Evolutionary conservation across 2,329 filamentous ascomycete species (phyloP).

Genomic region (Chaetomium globosum): DNA sequence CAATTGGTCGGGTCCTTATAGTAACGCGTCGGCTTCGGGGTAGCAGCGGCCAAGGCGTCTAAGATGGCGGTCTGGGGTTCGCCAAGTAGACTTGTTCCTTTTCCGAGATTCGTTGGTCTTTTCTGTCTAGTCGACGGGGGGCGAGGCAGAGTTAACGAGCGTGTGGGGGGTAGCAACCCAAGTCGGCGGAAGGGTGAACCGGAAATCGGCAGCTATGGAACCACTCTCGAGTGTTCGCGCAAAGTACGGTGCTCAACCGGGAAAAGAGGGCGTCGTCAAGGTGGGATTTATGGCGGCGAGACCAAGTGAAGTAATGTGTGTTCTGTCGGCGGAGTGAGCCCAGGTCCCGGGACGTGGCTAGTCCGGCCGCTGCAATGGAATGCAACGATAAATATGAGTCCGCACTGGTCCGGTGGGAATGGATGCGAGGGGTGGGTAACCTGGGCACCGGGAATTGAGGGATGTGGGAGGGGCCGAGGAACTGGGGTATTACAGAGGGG

Average conservation of each 20-base stretch:
- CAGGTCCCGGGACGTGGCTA: constrained; percentile 29
- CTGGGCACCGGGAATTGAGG: constrained; percentile 32
- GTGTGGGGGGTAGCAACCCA: constrained; percentile 9
- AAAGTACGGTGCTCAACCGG: constrained; percentile 12
- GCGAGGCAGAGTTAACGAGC: constrained; percentile 11
- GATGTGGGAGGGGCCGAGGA: constrained; percentile 1
- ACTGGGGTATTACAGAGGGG: constrained; percentile 3
- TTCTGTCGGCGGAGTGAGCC: constrained; percentile 22
- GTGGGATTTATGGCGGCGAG: constrained; percentile 5
- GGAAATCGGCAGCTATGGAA: neutral
- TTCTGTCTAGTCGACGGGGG: neutral
- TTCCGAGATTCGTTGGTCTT: neutral
- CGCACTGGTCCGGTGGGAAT: constrained; percentile 25
- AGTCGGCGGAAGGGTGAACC: constrained; percentile 8
- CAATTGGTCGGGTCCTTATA: neutral
- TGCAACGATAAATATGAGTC: constrained; percentile 32
- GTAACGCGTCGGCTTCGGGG: neutral
- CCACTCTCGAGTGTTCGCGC: constrained; percentile 8
- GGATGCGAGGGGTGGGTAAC: constrained; percentile 29
- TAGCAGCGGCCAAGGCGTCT: neutral
- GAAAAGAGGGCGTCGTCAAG: constrained; percentile 15
- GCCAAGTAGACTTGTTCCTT: neutral
- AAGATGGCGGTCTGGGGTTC: neutral
- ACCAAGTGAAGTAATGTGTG: constrained; percentile 1
- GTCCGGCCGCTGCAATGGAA: constrained; percentile 32